Conservation (phyloP, 208 protist genomes). For the Crithidia bombi region DNA sequence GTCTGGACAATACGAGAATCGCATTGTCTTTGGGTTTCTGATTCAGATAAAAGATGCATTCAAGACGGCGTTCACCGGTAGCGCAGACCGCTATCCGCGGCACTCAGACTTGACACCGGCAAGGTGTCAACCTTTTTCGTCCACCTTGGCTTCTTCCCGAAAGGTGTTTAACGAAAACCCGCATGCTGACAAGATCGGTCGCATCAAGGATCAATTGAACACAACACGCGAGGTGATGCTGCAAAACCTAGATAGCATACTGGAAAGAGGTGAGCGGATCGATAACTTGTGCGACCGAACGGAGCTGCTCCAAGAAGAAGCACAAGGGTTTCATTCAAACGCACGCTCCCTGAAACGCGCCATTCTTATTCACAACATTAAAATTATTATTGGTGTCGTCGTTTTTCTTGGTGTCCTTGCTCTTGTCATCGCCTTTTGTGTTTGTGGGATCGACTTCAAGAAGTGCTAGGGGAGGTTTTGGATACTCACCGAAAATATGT, state of each 20-base stretch:
- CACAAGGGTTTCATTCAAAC: slow-evolving; percentile 70
- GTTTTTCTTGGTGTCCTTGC: slow-evolving; percentile 57
- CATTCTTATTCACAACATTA: slow-evolving; percentile 73
- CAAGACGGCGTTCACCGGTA: slow-evolving; percentile 66
- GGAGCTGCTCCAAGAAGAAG: slow-evolving; percentile 63
- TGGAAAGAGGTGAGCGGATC: slow-evolving; percentile 85
- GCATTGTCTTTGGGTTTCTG: slow-evolving; percentile 74
- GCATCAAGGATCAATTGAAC: slow-evolving; percentile 77
- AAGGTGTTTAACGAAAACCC: slow-evolving; percentile 71
- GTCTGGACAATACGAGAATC: slow-evolving; percentile 50
- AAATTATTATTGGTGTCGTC: slow-evolving; percentile 59
- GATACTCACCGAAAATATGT: background rate
- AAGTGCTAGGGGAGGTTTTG: slow-evolving; percentile 43
- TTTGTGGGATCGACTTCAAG: slow-evolving; percentile 76
- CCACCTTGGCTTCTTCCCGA: slow-evolving; percentile 37
- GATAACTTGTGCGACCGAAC: slow-evolving; percentile 83
- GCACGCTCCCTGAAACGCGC: slow-evolving; percentile 52
- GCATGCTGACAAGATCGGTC: slow-evolving; percentile 66
- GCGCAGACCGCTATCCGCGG: slow-evolving; percentile 50
- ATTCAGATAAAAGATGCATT: slow-evolving; percentile 67
- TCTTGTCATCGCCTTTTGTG: slow-evolving; percentile 62
- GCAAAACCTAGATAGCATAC: slow-evolving; percentile 82
- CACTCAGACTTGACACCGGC: slow-evolving; percentile 45
- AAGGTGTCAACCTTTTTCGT: slow-evolving; percentile 52
- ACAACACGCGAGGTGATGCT: slow-evolving; percentile 83